A percentile compares a stretch with the other conserved stretches of the same genome.
Conservation (phyloP, 768 basidiomycete genomes). For the Sutorius australiensis region DNA sequence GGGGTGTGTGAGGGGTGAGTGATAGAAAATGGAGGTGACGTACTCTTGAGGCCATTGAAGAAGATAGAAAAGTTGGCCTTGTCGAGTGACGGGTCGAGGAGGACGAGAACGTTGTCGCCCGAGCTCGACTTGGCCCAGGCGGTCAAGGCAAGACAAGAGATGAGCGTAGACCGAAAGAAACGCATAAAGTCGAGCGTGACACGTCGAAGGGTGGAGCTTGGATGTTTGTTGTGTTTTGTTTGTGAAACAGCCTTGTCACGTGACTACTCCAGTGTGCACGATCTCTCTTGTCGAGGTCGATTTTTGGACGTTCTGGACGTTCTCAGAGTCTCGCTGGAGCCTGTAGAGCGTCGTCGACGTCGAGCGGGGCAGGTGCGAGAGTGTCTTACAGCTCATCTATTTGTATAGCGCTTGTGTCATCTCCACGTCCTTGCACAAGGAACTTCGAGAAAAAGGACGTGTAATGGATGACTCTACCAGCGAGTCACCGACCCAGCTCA, state of each 20-base stretch:
- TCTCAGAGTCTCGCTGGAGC: too few species aligned
- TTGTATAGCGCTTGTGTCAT: not conserved
- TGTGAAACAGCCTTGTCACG: slow-evolving; percentile 16
- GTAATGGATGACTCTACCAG: slow-evolving; percentile 37
- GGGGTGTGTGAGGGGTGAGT: not conserved
- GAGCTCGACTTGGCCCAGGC: slow-evolving; percentile 66
- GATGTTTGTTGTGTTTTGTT: slow-evolving; percentile 21
- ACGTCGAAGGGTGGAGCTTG: slow-evolving; percentile 13
- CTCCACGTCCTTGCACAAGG: not conserved
- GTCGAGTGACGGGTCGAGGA: slow-evolving; percentile 70
- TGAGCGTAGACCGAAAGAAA: slow-evolving; percentile 23
- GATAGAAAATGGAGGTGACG: slow-evolving; percentile 8
- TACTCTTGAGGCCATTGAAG: slow-evolving; percentile 76
- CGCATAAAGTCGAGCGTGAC: slow-evolving; percentile 22
- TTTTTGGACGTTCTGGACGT: too few species aligned
- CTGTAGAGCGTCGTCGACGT: too few species aligned
- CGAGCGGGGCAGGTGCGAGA: not conserved
- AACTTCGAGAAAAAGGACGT: slow-evolving; percentile 9
- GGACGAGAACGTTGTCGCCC: slow-evolving; percentile 78
- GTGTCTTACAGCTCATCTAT: slow-evolving; percentile 25
- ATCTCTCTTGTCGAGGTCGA: too few species aligned
- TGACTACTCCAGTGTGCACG: slow-evolving; percentile 1
- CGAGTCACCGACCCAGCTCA: slow-evolving; percentile 31
- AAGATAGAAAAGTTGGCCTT: slow-evolving; percentile 74
- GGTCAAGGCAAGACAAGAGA: slow-evolving; percentile 24